Evolutionary conservation across 805 yeast genomes (phyloP).

Genomic region (Torulaspora franciscae): DNA sequence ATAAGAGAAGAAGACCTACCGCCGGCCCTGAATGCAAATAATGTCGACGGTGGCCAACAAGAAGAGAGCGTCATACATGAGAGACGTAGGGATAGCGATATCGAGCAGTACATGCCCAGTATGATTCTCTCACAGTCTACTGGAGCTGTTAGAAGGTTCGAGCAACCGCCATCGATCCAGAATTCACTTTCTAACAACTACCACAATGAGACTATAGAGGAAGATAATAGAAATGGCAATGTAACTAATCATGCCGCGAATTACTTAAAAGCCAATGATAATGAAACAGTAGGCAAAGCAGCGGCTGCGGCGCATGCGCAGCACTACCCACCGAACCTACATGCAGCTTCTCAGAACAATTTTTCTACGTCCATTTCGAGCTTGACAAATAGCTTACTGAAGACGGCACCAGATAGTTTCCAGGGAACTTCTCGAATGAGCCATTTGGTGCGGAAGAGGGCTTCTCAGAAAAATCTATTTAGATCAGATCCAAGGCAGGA

Average conservation of each 20-base stretch:
- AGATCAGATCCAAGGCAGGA: constrained; percentile 12
- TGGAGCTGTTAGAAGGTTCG: constrained; percentile 44
- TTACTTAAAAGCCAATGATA: neutral
- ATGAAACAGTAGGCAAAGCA: neutral
- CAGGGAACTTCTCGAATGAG: constrained; percentile 12
- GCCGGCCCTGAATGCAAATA: neutral
- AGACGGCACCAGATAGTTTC: constrained; percentile 17
- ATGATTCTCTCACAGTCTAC: constrained; percentile 51
- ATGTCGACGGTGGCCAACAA: neutral
- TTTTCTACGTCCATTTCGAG: constrained; percentile 34
- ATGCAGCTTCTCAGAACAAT: constrained; percentile 9
- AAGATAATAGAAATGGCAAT: constrained; percentile 1
- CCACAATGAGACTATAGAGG: constrained; percentile 1
- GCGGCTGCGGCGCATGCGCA: constrained; percentile 1
- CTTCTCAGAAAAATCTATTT: constrained; percentile 14
- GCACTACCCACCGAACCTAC: neutral
- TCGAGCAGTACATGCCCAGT: constrained; percentile 37
- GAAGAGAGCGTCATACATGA: constrained; percentile 1
- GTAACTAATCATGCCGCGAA: constrained; percentile 4
- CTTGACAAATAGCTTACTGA: constrained; percentile 30
- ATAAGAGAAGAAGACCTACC: neutral
- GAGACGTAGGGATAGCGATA: constrained; percentile 16
- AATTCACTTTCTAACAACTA: constrained; percentile 23
- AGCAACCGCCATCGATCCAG: constrained; percentile 34
- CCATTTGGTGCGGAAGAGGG: constrained; percentile 11